Percentiles rank a stretch among this genome's conserved stretches.
Evolutionary conservation across 75 land plant genomes (phyloP).

Genomic region (Pinus taeda): DNA sequence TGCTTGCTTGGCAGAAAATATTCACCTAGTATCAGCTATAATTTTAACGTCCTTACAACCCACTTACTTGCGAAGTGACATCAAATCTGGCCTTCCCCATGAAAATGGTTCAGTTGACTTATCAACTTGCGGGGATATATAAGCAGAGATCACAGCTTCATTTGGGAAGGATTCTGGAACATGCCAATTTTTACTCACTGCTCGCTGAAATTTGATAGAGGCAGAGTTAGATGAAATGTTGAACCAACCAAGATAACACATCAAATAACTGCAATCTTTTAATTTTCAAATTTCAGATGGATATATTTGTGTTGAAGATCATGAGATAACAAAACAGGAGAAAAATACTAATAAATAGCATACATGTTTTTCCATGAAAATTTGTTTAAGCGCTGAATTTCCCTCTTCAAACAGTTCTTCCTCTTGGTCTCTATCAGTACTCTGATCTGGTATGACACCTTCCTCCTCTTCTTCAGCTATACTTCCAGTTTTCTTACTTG

Average conservation of each 20-base stretch:
- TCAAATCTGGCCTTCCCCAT: constrained; percentile 91
- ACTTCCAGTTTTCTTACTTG: constrained; percentile 4
- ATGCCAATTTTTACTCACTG: constrained; percentile 98
- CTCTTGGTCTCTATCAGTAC: neutral
- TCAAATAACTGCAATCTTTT: neutral
- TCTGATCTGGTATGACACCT: neutral
- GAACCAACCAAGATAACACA: neutral
- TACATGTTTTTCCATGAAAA: constrained; percentile 94
- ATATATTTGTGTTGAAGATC: too few species aligned
- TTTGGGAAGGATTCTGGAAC: constrained; percentile 90
- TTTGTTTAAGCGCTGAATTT: constrained; percentile 27
- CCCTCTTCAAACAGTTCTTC: constrained; percentile 12
- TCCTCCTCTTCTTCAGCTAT: constrained; percentile 5
- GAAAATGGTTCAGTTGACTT: constrained; percentile 82
- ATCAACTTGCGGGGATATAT: constrained; percentile 78
- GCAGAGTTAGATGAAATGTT: neutral
- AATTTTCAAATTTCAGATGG: neutral
- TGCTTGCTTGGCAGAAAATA: neutral
- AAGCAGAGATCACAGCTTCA: constrained; percentile 76
- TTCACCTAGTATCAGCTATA: neutral
- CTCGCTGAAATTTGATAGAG: constrained; percentile 56
- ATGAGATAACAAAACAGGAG: too few species aligned
- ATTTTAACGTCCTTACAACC: neutral
- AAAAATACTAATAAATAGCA: neutral
- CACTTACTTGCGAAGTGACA: constrained; percentile 83